Percentiles rank a stretch among this genome's conserved stretches.
Conservation (phyloP, 257 asterid genomes). For the Penstemon barbatus region DNA sequence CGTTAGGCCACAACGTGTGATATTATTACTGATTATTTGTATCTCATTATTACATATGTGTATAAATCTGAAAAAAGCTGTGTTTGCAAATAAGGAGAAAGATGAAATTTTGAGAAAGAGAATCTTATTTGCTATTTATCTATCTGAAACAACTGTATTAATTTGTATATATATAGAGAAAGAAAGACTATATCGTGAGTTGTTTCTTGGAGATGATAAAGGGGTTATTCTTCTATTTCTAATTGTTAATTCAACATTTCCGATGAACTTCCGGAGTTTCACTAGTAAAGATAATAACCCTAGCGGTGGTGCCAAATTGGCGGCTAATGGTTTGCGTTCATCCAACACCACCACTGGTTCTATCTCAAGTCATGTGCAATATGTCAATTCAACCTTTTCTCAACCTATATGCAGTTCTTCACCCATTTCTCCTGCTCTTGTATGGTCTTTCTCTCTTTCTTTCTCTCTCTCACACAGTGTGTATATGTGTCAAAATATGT, state of each 20-base stretch:
- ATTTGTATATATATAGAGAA: not conserved
- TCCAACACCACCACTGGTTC: slow-evolving; percentile 37
- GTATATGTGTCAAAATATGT: not conserved
- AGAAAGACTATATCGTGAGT: slow-evolving; percentile 13
- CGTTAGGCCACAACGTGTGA: slow-evolving; percentile 45
- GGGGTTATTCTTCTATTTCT: slow-evolving; percentile 19
- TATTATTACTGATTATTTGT: slow-evolving; percentile 27
- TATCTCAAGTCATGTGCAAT: slow-evolving; percentile 44
- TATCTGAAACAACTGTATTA: not conserved
- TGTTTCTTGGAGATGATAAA: slow-evolving; percentile 1
- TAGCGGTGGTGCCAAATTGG: slow-evolving; percentile 47
- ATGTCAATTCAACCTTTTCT: slow-evolving; percentile 40
- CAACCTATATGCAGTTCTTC: slow-evolving; percentile 46
- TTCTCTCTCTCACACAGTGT: not conserved
- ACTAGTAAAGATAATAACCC: slow-evolving; percentile 29
- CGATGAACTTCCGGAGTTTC: slow-evolving; percentile 64
- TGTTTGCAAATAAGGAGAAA: slow-evolving; percentile 20
- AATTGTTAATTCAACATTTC: not conserved
- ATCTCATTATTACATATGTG: slow-evolving; percentile 14
- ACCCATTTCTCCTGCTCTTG: slow-evolving; percentile 57
- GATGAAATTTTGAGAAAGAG: slow-evolving; percentile 34
- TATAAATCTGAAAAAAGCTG: slow-evolving; percentile 20
- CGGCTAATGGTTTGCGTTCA: slow-evolving; percentile 47
- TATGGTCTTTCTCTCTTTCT: slow-evolving; percentile 34
- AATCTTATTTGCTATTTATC: slow-evolving; percentile 28